Base-by-base conservation (phyloP, 306 rosid genomes). In the Dalbergia cultrata region DNA sequence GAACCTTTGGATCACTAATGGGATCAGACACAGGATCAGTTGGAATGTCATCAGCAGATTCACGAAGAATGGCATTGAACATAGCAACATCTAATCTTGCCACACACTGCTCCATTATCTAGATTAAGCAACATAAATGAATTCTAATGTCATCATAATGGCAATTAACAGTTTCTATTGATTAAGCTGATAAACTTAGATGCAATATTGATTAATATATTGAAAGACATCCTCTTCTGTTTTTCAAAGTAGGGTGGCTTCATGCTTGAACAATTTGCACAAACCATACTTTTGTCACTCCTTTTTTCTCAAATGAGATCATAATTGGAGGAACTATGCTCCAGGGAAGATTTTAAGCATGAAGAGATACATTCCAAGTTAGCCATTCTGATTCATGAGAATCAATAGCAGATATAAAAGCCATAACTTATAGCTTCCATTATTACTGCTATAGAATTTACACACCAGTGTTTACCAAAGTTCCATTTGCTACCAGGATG, bases 51-150 rank as follows among this genome's bases (percentile, higher is more conserved):
- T 95, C 97, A 22, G 85, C 90, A 59, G 98, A 91, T 83, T 93
- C 94, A 58, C 98, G 98, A 80, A 95, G 99, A 88, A 95, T 89
- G 70, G 99, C 99, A 86, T 95, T 95, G 87, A 95, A 92, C 97
- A 95, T 93, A 13, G 99, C 99, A 81, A 94, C 92, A 88, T 95
- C 98, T 87, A 95, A 81, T 88, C 99, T 92, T 17, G 89, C 88
- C 81, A 93, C 92, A 16, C 93, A 95, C 83, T 95, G 98, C 90
- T 95, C 98, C 99, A 95, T 95, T 84, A 95, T 84, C 99, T 95
- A 53, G 44, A 85, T 26, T 11, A 77, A 47, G 35, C 69, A 70
- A 73, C 11, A 80, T 61, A 62, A 67, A 62, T 67, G 70, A 67
- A 70, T 8, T 68, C 54, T 66, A 39, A 67, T 43, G 85, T 72